Evolutionary conservation across 1,284 basidiomycete genomes (phyloP).

Genomic region (Amylostereum areolatum): DNA sequence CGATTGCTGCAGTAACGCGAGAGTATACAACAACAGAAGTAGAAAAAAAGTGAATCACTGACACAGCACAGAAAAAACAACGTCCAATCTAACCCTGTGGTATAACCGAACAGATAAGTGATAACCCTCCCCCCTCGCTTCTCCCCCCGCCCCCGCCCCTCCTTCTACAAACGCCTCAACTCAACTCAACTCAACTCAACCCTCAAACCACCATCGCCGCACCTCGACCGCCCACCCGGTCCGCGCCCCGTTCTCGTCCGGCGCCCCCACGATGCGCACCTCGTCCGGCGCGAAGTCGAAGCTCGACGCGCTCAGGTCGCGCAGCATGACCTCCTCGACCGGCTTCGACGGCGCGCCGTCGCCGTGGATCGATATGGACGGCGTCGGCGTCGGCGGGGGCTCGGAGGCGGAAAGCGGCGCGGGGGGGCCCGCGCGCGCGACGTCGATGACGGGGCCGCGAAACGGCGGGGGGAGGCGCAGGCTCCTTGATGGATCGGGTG

Average conservation of each 20-base stretch:
- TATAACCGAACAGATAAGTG: no score
- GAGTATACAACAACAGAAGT: no score
- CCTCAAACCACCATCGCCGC: constrained; percentile 10
- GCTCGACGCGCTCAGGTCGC: constrained; percentile 19
- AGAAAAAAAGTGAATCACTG: no score
- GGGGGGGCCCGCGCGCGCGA: not conserved
- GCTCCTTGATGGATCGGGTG: not conserved
- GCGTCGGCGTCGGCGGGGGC: not conserved
- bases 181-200: no score
- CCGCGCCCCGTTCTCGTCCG: constrained; percentile 1
- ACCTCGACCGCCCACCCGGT: constrained; percentile 16
- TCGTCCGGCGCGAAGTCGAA: constrained; percentile 22
- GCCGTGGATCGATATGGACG: not conserved
- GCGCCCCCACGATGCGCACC: constrained; percentile 13
- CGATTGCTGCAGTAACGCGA: no score
- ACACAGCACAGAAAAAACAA: no score
- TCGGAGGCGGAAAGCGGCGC: not conserved
- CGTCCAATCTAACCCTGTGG: no score
- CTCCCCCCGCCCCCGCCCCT: no score
- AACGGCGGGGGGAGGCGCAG: not conserved
- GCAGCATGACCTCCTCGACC: constrained; percentile 16
- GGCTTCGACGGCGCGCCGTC: not conserved
- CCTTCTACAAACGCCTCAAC: no score
- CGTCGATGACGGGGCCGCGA: not conserved
- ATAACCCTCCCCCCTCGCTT: no score